Base-by-base conservation (phyloP, 306 rosid genomes). In the Acacia acuminata region DNA sequence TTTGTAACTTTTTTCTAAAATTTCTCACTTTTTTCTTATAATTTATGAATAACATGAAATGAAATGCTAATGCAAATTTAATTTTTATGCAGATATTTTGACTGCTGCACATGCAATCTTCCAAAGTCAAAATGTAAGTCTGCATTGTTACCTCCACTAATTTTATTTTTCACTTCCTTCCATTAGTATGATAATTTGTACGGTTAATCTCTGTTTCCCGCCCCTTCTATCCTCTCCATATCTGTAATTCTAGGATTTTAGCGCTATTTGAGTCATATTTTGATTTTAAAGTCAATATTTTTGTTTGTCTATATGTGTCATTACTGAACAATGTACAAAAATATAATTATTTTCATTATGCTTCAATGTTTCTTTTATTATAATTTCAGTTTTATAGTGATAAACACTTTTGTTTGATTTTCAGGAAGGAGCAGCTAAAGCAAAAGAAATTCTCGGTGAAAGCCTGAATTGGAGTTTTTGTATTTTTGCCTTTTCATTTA, bases 391-490 rank as follows among this genome's bases (percentile, higher is more conserved):
- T 43, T 73, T 13, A 48, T 64, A 20, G 55, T 10, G 36, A 19
- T 58, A 56, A 85, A 63, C 76, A 68, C 70, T 81, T 71, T 45
- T 64, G 44, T 80, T 77, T 81, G 24, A 75, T 82, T 86, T 89
- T 82, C 92, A 96, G 99, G 99, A 89, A 32, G 98, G 96, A 82
- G 85, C 88, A 70, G 88, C 86, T n/a, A 96, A 84, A 80, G 92
- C 91, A 77, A 90, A 83, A 77, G 93, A 91, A 84, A 80, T 92
- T 82, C 88, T 94, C 48, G 97, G 99, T 96, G 77, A 83, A 92
- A 83, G 72, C 45, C 50, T 82, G 60, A 83, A 71, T 64, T 40
- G 61, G 71, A 78, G 73, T 72, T 55, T 22, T 43, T 24, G 27
- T 48, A 75, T 78, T 16, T 67, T 38, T 38, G 13, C 10, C 60